Conservation (phyloP, 2,329 filamentous ascomycete genomes). For the Aphanocladium album region DNA sequence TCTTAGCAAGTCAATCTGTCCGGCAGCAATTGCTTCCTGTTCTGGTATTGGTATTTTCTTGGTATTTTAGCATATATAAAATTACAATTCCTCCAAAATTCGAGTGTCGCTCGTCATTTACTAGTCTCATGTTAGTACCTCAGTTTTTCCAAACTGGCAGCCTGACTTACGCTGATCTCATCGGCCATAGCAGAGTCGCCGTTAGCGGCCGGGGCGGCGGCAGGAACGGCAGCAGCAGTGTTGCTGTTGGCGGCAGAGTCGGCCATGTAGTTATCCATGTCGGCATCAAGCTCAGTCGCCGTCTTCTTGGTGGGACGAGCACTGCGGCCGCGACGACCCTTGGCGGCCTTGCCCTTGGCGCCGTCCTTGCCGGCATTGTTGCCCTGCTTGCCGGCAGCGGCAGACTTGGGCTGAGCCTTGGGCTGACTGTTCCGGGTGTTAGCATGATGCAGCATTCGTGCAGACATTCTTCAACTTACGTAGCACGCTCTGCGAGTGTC, state of each 20-base stretch:
- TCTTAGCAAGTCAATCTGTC: constrained; percentile 9
- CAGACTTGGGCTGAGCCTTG: constrained; percentile 76
- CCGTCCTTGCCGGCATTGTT: constrained; percentile 36
- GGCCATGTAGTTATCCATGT: constrained; percentile 92
- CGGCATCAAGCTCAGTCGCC: constrained; percentile 88
- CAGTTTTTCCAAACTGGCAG: not conserved
- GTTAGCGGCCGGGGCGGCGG: constrained; percentile 41
- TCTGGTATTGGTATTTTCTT: constrained; percentile 6
- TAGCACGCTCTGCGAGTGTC: constrained; percentile 77
- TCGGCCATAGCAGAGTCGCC: constrained; percentile 63
- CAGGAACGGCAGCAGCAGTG: constrained; percentile 40
- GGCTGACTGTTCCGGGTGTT: constrained; percentile 36
- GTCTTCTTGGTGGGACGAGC: constrained; percentile 77
- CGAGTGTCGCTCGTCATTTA: not conserved
- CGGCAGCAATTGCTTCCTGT: not conserved
- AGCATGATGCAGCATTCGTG: constrained; percentile 20
- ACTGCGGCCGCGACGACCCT: constrained; percentile 49
- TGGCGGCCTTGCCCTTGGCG: constrained; percentile 38
- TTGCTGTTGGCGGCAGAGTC: constrained; percentile 40
- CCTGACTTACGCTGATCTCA: constrained; percentile 47
- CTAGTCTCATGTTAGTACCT: not conserved
- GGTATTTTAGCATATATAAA: constrained; percentile 4
- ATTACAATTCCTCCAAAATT: constrained; percentile 1
- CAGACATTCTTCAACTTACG: constrained; percentile 27
- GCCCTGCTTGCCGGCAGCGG: constrained; percentile 69